These are phyloP conservation scores for Seminavis robusta DNA, from an alignment of 108 stramenopile species.

Conservation along the genomic window DNA sequence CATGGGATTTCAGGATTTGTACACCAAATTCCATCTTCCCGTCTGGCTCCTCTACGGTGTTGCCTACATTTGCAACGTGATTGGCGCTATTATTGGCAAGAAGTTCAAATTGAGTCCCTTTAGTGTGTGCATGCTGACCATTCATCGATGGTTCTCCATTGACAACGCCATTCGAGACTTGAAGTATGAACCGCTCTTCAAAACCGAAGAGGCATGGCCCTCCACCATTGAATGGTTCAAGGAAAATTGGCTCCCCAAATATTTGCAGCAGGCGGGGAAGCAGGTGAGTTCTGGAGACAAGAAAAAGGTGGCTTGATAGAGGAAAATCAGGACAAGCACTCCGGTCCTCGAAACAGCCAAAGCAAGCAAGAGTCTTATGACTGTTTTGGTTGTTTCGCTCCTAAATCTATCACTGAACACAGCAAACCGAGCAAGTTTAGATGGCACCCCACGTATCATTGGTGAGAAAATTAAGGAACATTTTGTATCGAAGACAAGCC, in stretches of 20 bases:
- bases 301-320: no score
- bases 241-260: constrained; percentile 86
- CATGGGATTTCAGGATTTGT: constrained; percentile 89
- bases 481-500: no score
- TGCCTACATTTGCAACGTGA: constrained; percentile 74
- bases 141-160: constrained; percentile 94
- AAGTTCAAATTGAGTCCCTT: constrained; percentile 91
- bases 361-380: no score
- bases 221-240: constrained; percentile 92
- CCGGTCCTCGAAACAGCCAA: no score
- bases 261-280: constrained; percentile 8
- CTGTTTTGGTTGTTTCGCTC: no score
- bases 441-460: no score
- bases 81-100: constrained; percentile 59
- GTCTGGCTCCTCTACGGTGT: constrained; percentile 66
- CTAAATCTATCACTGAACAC: no score
- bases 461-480: no score
- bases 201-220: constrained; percentile 90
- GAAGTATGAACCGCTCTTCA: constrained; percentile 82
- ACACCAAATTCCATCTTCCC: constrained; percentile 81
- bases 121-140: constrained; percentile 91
- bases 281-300: no score
- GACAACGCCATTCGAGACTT: constrained; percentile 84
- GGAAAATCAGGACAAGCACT: no score
- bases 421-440: no score